A percentile compares a stretch with the other conserved stretches of the same genome.
These are phyloP conservation scores for Crithidia mellificae DNA, from an alignment of 208 protist genomes.

Conservation along the genomic window DNA sequence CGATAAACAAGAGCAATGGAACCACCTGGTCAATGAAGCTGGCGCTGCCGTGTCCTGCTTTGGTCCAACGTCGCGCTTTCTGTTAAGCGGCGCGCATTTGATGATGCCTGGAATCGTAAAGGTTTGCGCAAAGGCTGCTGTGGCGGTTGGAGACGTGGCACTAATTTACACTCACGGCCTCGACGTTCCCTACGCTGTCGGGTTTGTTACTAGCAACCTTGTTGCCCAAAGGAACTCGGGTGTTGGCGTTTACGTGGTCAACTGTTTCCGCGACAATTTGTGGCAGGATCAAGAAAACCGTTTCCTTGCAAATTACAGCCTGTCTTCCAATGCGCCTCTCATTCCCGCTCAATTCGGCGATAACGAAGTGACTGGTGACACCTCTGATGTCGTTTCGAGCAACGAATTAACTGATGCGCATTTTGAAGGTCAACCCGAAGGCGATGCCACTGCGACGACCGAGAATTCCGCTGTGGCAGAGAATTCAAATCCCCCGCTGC, in stretches of 20 bases:
- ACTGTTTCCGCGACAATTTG: constrained; percentile 63
- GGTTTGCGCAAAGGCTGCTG: constrained; percentile 1
- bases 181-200: constrained; percentile 61
- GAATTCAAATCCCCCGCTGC: too few species aligned
- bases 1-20: constrained; percentile 29
- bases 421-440: too few species aligned
- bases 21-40: constrained; percentile 14
- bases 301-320: constrained; percentile 25
- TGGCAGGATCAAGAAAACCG: constrained; percentile 63
- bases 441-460: not conserved
- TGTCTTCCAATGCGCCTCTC: constrained; percentile 14
- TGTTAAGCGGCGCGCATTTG: constrained; percentile 75
- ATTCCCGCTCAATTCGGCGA: constrained; percentile 33
- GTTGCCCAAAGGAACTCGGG: constrained; percentile 22
- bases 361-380: constrained; percentile 24
- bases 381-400: too few species aligned
- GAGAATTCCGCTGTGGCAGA: too few species aligned
- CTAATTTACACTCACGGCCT: constrained; percentile 48
- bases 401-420: too few species aligned
- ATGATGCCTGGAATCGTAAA: constrained; percentile 79
- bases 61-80: constrained; percentile 61
- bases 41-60: constrained; percentile 42
- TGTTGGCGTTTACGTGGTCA: constrained; percentile 61
- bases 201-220: constrained; percentile 54
- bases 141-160: constrained; percentile 25